Evolutionary conservation across 768 basidiomycete genomes (phyloP), one percentile per base, ranked within the genome.

Genomic region (Russula foetens): DNA sequence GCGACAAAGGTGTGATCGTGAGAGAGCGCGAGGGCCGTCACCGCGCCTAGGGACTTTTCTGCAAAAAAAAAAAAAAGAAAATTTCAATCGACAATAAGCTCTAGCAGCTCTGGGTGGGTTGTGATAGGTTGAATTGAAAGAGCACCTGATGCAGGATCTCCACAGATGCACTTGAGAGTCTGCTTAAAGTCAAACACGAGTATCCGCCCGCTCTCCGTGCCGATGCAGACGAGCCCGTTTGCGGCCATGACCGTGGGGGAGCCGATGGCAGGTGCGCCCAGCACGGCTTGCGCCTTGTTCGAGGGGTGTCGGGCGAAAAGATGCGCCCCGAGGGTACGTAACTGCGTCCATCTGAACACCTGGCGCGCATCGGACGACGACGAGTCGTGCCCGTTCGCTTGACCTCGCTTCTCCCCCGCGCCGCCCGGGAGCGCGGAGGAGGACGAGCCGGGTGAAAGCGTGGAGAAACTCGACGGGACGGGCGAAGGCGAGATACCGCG

Each of bases 1-100:
- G 88, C 96, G 51, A 98, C 77, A 71, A 85, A 97, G 1, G 95
- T 98, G 66, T 93, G 92, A 69, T 99, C 97, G 67, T 91, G 85
- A 9, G 95, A 97, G 48, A 99, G 76, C 0, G 92, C 86, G 15
- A 99, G 72, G 1, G 95, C 89, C n/a, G 90, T 95, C 8, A 93
- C 89, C 15, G 90, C 73, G 21, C 92, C 92, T 11, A 85, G 73
- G 3, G 74, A 72, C 66, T 76, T 84, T 44, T 77, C 88, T 89
- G 72, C 52, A 60, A 29, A n/a, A n/a, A n/a, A n/a, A n/a, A n/a
- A n/a, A n/a, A n/a, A n/a, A n/a, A n/a, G n/a, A n/a, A n/a, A n/a
- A n/a, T n/a, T n/a, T n/a, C n/a, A n/a, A 46, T 24, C 33, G 41
- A 60, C 59, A 62, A 70, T 67, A 65, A 56, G 39, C 39, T 26